phyloP scores from a whole-genome alignment of 2,329 filamentous ascomycete species.

The Aspergillus sp. region DNA sequence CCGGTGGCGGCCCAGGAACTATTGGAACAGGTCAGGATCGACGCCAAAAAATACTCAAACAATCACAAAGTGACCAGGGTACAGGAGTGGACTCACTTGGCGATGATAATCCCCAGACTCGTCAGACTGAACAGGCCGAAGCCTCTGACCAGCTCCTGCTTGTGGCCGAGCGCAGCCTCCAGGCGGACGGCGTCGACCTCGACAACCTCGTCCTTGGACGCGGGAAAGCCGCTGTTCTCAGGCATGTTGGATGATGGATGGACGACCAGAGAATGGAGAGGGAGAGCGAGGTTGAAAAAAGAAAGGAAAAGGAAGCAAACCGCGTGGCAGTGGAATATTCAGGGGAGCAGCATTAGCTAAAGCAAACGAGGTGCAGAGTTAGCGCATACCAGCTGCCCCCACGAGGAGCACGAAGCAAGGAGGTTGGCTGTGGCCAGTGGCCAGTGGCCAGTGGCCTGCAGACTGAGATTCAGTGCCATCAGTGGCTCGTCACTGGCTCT shows the following conservation, averaged over 20 bases:
- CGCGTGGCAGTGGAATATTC: no score
- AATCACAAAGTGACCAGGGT: background rate
- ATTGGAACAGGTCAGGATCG: conserved; percentile 20
- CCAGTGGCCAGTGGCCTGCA: no score
- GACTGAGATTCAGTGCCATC: no score
- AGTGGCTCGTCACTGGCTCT: no score
- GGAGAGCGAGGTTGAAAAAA: background rate
- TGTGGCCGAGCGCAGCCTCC: conserved; percentile 48
- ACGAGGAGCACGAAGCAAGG: no score
- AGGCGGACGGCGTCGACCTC: conserved; percentile 24
- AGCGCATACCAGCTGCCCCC: no score
- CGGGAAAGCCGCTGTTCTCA: background rate
- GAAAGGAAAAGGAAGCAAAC: background rate
- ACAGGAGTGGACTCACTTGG: conserved; percentile 21
- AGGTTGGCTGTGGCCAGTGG: no score
- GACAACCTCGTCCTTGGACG: background rate
- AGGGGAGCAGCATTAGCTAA: no score
- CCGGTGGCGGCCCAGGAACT: conserved; percentile 63
- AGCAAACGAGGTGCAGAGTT: no score
- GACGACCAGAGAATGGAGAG: background rate
- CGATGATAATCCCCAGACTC: conserved; percentile 58
- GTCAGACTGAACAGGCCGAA: conserved; percentile 57
- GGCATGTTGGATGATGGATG: background rate
- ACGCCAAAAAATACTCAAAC: background rate
- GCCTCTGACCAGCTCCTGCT: conserved; percentile 59